Conservation (phyloP, 805 yeast species). For the Candida multigemmis region DNA sequence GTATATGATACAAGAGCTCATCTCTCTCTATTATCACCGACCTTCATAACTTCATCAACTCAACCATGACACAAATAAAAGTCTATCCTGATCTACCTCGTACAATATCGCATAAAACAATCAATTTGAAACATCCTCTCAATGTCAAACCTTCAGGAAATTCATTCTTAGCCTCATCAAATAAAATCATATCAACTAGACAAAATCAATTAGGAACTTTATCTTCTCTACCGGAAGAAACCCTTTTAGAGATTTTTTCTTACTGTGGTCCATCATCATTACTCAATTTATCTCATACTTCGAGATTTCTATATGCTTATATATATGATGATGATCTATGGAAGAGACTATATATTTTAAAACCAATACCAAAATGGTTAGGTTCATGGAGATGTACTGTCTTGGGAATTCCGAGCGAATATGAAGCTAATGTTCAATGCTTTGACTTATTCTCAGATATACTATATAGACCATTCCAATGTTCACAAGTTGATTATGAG, state of each 20-base stretch:
- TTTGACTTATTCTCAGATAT: slow-evolving; percentile 57
- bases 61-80: no score
- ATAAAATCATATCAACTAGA: slow-evolving; percentile 6
- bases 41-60: no score
- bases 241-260: slow-evolving; percentile 42
- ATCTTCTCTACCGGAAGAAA: slow-evolving; percentile 50
- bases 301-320: slow-evolving; percentile 65
- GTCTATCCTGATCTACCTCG: slow-evolving; percentile 7
- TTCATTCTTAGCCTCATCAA: slow-evolving; percentile 25
- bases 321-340: slow-evolving; percentile 73
- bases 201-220: slow-evolving; percentile 45
- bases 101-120: slow-evolving; percentile 11
- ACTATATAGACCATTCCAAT: slow-evolving; percentile 77
- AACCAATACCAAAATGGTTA: slow-evolving; percentile 37
- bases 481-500: slow-evolving; percentile 59
- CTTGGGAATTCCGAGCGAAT: slow-evolving; percentile 20
- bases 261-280: slow-evolving; percentile 34
- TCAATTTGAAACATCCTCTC: slow-evolving; percentile 51
- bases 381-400: slow-evolving; percentile 78
- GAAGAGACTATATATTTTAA: slow-evolving; percentile 46
- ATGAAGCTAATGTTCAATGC: slow-evolving; percentile 39
- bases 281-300: slow-evolving; percentile 43
- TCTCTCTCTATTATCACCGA: no score
- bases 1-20: no score
- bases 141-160: slow-evolving; percentile 76